Conservation (phyloP, 1,139 yeast genomes). For the Sugiyamaella castrensis region DNA sequence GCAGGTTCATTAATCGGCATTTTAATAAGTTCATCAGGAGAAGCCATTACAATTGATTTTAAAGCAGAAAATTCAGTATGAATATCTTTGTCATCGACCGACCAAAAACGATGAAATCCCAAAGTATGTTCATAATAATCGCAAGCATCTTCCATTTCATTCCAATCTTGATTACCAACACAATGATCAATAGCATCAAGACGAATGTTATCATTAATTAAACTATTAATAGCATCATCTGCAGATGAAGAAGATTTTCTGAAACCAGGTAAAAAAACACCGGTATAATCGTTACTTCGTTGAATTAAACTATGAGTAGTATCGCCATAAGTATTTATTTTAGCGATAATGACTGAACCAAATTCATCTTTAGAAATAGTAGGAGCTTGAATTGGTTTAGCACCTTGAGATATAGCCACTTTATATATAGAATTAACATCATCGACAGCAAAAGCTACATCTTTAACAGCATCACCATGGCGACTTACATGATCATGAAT, state of each 20-base stretch:
- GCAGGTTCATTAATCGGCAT: conserved; percentile 89
- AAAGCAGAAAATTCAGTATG: conserved; percentile 66
- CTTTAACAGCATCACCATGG: conserved; percentile 79
- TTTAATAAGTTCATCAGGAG: conserved; percentile 60
- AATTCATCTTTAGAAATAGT: conserved; percentile 40
- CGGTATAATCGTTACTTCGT: conserved; percentile 37
- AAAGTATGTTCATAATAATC: conserved; percentile 56
- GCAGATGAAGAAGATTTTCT: conserved; percentile 16
- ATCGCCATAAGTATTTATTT: conserved; percentile 59
- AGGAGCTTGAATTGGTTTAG: conserved; percentile 49
- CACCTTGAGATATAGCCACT: conserved; percentile 55
- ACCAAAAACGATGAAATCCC: conserved; percentile 79
- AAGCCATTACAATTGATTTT: conserved; percentile 73
- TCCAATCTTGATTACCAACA: conserved; percentile 76
- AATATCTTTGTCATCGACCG: conserved; percentile 75
- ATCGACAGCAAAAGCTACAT: conserved; percentile 60
- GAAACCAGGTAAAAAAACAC: conserved; percentile 57
- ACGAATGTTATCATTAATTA: conserved; percentile 39
- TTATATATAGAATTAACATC: conserved; percentile 47
- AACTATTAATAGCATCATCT: conserved; percentile 25
- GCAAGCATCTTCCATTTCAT: conserved; percentile 58
- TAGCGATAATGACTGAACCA: conserved; percentile 56
- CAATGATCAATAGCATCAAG: conserved; percentile 63
- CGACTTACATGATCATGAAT: conserved; percentile 41
- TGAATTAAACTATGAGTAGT: conserved; percentile 67